These are phyloP conservation scores for Plenodomus tracheiphilus DNA, from an alignment of 2,329 filamentous ascomycete genomes.

Conservation along the genomic window DNA sequence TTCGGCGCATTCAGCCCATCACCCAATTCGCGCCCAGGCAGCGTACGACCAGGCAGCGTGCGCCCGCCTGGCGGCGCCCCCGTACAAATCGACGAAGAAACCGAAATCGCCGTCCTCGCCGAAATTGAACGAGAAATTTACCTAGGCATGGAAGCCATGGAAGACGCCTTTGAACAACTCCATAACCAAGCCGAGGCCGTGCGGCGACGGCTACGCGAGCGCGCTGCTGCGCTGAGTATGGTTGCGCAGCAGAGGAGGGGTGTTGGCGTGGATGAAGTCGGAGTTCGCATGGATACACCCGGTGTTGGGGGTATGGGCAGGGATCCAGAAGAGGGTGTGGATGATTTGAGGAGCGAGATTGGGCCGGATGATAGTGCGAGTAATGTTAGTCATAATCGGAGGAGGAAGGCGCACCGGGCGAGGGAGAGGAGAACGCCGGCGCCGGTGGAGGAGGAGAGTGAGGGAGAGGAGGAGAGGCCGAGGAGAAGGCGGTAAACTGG, in stretches of 20 bases:
- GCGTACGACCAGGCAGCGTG: slow-evolving; percentile 18
- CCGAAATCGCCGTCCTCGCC: slow-evolving; percentile 84
- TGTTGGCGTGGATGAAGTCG: slow-evolving; percentile 47
- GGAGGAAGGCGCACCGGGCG: slow-evolving; percentile 68
- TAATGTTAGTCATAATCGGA: slow-evolving; percentile 73
- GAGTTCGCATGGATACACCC: slow-evolving; percentile 55
- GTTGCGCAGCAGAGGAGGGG: slow-evolving; percentile 61
- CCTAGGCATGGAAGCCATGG: slow-evolving; percentile 88
- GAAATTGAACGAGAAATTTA: slow-evolving; percentile 95
- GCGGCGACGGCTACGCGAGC: slow-evolving; percentile 76
- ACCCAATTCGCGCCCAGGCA: slow-evolving; percentile 26
- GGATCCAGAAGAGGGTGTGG: slow-evolving; percentile 41
- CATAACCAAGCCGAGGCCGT: slow-evolving; percentile 83
- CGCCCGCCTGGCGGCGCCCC: slow-evolving; percentile 57
- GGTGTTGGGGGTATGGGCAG: too few species aligned
- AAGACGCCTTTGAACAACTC: slow-evolving; percentile 91
- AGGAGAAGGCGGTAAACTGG: slow-evolving; percentile 26
- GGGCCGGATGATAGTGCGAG: slow-evolving; percentile 80
- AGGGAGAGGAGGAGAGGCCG: slow-evolving; percentile 33
- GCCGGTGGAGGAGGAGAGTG: slow-evolving; percentile 63
- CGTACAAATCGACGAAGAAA: slow-evolving; percentile 91
- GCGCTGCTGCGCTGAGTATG: slow-evolving; percentile 75
- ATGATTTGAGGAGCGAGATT: slow-evolving; percentile 55
- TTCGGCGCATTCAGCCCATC: slow-evolving; percentile 42
- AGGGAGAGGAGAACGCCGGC: slow-evolving; percentile 72